Percentiles rank a stretch among this genome's conserved stretches.
phyloP scores from a whole-genome alignment of 805 yeast species.

The Schizosaccharomyces octosporus region DNA sequence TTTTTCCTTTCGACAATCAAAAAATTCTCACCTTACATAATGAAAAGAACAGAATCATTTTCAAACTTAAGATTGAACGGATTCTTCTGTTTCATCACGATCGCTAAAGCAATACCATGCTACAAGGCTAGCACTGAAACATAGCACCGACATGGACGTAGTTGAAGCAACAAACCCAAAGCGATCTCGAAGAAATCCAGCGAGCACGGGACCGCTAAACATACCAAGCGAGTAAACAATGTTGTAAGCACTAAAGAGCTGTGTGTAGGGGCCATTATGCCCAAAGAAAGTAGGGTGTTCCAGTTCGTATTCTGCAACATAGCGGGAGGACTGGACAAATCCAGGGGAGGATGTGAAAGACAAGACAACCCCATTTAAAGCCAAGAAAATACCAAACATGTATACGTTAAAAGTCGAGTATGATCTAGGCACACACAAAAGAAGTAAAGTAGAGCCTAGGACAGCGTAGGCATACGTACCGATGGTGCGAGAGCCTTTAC shows the following conservation, averaged over 20 bases:
- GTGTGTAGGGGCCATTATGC: background rate
- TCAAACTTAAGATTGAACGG: too few species aligned
- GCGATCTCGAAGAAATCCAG: background rate
- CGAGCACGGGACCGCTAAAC: background rate
- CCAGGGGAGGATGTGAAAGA: constrained; percentile 1
- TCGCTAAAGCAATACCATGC: background rate
- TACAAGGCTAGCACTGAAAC: background rate
- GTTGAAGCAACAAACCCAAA: background rate
- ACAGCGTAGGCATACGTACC: background rate
- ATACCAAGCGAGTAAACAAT: background rate
- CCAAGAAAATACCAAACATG: background rate
- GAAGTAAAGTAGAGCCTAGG: background rate
- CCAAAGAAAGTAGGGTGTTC: constrained; percentile 1
- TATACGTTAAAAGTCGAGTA: background rate
- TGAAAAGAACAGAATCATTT: too few species aligned
- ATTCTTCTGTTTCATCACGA: background rate
- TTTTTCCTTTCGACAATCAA: too few species aligned
- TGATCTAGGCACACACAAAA: background rate
- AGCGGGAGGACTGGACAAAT: background rate
- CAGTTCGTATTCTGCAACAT: background rate
- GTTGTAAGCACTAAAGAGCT: background rate
- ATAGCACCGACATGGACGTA: background rate
- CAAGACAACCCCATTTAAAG: background rate
- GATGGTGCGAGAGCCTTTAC: background rate
- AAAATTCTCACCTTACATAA: too few species aligned